Conservation (phyloP, 768 basidiomycete genomes). For the Lyophyllum semitale region DNA sequence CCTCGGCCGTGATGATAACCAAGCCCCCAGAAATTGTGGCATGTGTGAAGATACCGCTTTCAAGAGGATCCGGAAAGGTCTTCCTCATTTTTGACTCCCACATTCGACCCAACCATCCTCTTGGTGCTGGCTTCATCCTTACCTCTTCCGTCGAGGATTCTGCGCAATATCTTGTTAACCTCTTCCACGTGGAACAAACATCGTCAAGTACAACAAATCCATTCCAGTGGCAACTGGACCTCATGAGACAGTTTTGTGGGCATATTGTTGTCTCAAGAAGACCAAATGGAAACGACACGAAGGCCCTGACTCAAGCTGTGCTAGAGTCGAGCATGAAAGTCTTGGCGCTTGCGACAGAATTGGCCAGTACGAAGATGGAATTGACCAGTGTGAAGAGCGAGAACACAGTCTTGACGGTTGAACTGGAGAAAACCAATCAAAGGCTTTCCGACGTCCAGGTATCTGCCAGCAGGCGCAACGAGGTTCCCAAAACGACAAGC, state of each 20-base stretch:
- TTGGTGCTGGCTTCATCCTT: constrained; percentile 62
- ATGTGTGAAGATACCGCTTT: constrained; percentile 42
- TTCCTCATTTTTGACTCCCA: constrained; percentile 73
- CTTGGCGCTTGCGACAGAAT: constrained; percentile 41
- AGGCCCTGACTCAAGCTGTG: constrained; percentile 32
- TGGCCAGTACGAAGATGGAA: constrained; percentile 39
- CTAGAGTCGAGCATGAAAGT: constrained; percentile 53
- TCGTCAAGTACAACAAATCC: constrained; percentile 36
- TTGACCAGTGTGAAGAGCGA: constrained; percentile 36
- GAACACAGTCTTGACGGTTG: constrained; percentile 19
- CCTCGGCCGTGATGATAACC: constrained; percentile 56
- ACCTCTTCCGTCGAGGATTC: constrained; percentile 45
- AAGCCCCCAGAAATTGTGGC: constrained; percentile 72
- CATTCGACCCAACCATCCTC: constrained; percentile 56
- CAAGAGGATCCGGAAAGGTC: constrained; percentile 33
- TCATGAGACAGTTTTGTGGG: constrained; percentile 60
- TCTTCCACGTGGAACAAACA: constrained; percentile 50
- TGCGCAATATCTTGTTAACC: constrained; percentile 43
- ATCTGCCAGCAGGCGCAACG: neutral
- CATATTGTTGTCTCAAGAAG: constrained; percentile 49
- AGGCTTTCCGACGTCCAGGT: neutral
- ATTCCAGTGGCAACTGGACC: constrained; percentile 59
- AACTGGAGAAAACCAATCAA: neutral
- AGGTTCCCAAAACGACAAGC: neutral
- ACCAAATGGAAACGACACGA: constrained; percentile 14